phyloP scores from a whole-genome alignment of 176 grass and related monocot genomes.

The Hsuehochloa calcarea region DNA sequence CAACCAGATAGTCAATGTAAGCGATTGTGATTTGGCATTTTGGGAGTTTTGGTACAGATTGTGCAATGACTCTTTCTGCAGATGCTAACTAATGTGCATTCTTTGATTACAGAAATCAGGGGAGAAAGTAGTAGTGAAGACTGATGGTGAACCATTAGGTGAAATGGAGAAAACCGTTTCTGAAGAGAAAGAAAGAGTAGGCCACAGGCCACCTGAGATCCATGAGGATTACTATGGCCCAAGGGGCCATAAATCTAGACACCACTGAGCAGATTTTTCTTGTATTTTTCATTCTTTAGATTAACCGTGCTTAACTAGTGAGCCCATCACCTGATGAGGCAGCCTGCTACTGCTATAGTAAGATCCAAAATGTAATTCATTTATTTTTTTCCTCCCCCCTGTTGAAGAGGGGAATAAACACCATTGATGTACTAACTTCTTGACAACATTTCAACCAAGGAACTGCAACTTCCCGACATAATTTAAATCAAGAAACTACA shows the following conservation, averaged over 20 bases:
- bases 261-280: conserved; percentile 40
- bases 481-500: neutral
- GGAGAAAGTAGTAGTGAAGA: conserved; percentile 12
- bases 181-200: conserved; percentile 30
- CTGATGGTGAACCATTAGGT: neutral
- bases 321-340: neutral
- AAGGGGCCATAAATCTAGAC: conserved; percentile 57
- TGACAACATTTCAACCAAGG: conserved; percentile 6
- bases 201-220: conserved; percentile 47
- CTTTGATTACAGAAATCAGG: conserved; percentile 28
- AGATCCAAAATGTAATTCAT: conserved; percentile 36
- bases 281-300: conserved; percentile 3
- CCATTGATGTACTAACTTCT: conserved; percentile 40
- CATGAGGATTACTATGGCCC: conserved; percentile 80
- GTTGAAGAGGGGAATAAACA: conserved; percentile 21
- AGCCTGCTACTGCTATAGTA: neutral
- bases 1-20: conserved; percentile 43
- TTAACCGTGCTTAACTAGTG: neutral
- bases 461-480: neutral
- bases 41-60: neutral
- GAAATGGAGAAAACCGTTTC: conserved; percentile 27
- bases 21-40: neutral
- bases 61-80: neutral
- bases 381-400: conserved; percentile 12
- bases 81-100: conserved; percentile 2